phyloP scores from a whole-genome alignment of 768 basidiomycete species.

The Tylopilus subfusipes region DNA sequence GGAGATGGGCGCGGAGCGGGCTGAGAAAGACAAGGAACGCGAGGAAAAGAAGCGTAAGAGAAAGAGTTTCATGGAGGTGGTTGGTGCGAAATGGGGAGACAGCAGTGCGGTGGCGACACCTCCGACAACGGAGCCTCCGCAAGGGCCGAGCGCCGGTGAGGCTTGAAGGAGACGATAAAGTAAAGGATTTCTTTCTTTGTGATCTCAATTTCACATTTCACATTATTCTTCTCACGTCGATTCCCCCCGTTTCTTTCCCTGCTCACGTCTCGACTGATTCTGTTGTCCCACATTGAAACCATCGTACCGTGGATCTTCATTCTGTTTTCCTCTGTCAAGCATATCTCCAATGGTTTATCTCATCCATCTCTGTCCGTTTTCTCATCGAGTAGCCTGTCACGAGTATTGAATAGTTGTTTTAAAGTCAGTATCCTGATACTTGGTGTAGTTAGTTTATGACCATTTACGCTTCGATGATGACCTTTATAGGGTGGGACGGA shows the following conservation, averaged over 20 bases:
- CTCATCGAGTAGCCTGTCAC: conserved; percentile 1
- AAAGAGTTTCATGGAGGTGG: conserved; percentile 49
- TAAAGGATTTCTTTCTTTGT: background rate
- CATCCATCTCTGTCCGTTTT: background rate
- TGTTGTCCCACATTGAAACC: conserved; percentile 12
- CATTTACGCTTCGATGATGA: conserved; percentile 18
- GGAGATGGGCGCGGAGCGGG: conserved; percentile 49
- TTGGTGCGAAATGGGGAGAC: conserved; percentile 29
- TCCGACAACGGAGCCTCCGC: conserved; percentile 22
- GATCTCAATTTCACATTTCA: conserved; percentile 10
- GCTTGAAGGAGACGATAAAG: conserved; percentile 9
- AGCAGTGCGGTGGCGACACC: conserved; percentile 33
- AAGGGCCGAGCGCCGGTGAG: conserved; percentile 3
- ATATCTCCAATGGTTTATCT: conserved; percentile 9
- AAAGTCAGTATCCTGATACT: conserved; percentile 14
- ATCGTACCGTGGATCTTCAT: conserved; percentile 15
- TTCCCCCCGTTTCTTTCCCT: background rate
- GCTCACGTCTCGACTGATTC: conserved; percentile 7
- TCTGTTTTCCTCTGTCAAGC: conserved; percentile 14
- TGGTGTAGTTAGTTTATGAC: conserved; percentile 24
- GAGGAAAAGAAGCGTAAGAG: conserved; percentile 61
- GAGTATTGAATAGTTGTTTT: conserved; percentile 20
- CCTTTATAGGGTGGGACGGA: conserved; percentile 11
- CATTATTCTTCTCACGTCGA: conserved; percentile 1
- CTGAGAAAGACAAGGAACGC: conserved; percentile 51